Base-by-base conservation (phyloP, 2,329 filamentous ascomycete species). In the Biscogniauxia marginata region DNA sequence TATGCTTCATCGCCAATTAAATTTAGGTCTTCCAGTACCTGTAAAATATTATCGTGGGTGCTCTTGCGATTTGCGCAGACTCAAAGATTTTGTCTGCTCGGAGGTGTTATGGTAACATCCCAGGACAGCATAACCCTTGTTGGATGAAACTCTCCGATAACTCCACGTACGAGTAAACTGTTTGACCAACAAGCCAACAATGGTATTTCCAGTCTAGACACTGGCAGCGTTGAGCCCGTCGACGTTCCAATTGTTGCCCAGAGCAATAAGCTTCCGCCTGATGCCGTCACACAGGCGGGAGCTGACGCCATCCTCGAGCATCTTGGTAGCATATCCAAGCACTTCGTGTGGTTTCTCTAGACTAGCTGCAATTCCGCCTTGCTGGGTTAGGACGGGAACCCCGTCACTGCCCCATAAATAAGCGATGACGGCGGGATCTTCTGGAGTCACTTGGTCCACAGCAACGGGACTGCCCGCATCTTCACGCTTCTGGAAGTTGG, bases 281-380 rank as follows among this genome's bases (percentile, higher is more conserved):
- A 81, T 76, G 13, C 78, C 78, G 45, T 79, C 77, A 18, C 73
- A 70, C 9, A 81, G 67, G 3, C 77, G 72, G 1, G 74, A 73
- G 60, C 74, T 76, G n/a, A 71, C 54, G 4, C 76, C 75, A 3
- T 72, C 70, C 5, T 74, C 71, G 7, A 81, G 69, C 16, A 71
- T 66, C 55, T 69, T 70, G 30, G 77, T 64, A 0, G 73, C 76
- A 62, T 79, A 76, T 4, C 65, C 62, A 18, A 81, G 65, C 1
- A 80, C 69, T 2, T 74, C 71, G 0, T 56, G 59, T 0, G 77
- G 73, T 20, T 72, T 71, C 21, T 77, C 73, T 18, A 79, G 64
- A 18, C 64, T 66, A 24, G 75, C 58, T 1, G 67, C 66, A 0
- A 64, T 60, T 5, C 75, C 74, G 23, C 75, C 70, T 3, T 52